These are phyloP conservation scores for Cardiospermum halicacabum DNA, from an alignment of 345 rosid species.

Conservation along the genomic window DNA sequence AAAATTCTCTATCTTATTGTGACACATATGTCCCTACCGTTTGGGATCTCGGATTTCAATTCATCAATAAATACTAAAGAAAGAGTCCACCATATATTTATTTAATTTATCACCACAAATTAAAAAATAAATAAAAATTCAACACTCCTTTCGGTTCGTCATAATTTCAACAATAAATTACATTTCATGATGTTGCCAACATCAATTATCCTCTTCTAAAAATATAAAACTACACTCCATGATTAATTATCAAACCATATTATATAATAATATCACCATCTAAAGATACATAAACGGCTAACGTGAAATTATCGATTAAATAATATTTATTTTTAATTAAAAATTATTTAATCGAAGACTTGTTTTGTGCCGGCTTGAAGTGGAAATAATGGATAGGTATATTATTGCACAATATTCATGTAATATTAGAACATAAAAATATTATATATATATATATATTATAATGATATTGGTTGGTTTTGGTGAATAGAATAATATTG, in stretches of 20 bases:
- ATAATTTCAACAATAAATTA: background rate
- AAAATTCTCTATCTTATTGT: too few species aligned
- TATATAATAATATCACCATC: background rate
- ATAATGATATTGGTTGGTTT: background rate
- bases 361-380: slow-evolving; percentile 6
- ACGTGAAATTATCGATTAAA: background rate
- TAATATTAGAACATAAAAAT: background rate
- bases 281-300: background rate
- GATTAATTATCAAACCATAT: background rate
- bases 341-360: background rate
- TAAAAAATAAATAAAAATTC: too few species aligned
- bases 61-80: too few species aligned
- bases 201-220: background rate
- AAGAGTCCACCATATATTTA: too few species aligned
- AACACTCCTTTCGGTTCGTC: background rate
- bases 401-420: background rate
- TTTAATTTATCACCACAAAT: too few species aligned
- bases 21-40: too few species aligned
- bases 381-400: background rate
- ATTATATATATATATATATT: too few species aligned
- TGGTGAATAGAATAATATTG: background rate
- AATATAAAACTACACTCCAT: background rate
- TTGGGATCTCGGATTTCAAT: too few species aligned
- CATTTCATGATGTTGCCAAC: background rate
- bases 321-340: background rate